Percentiles rank a stretch among this genome's conserved stretches.
Evolutionary conservation across 2,329 filamentous ascomycete genomes (phyloP).

Genomic region (Colletotrichum costaricense): DNA sequence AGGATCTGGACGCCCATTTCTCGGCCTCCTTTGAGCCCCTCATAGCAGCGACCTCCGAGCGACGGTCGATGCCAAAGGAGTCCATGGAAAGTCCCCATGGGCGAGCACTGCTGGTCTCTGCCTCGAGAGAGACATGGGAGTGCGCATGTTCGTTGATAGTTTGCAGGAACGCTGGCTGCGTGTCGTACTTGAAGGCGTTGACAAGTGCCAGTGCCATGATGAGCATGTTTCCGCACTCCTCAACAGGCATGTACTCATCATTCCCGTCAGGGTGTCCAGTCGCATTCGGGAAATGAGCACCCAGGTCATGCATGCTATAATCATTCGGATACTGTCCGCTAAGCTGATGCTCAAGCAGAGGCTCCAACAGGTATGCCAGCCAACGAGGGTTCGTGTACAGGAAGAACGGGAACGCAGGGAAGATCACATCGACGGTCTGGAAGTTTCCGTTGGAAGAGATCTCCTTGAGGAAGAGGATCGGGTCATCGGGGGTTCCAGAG

Average conservation of each 20-base stretch:
- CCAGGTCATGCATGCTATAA: slow-evolving; percentile 83
- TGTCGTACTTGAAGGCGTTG: slow-evolving; percentile 76
- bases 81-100: slow-evolving; percentile 47
- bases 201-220: slow-evolving; percentile 83
- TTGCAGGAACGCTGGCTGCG: slow-evolving; percentile 69
- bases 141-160: slow-evolving; percentile 52
- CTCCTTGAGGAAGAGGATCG: slow-evolving; percentile 85
- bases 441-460: slow-evolving; percentile 88
- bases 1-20: slow-evolving; percentile 62
- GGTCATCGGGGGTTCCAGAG: slow-evolving; percentile 76
- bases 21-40: slow-evolving; percentile 56
- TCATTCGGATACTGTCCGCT: slow-evolving; percentile 87
- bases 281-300: slow-evolving; percentile 79
- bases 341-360: slow-evolving; percentile 82
- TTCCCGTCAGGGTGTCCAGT: slow-evolving; percentile 77
- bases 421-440: slow-evolving; percentile 90
- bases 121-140: not conserved
- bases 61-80: slow-evolving; percentile 65
- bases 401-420: slow-evolving; percentile 88
- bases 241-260: slow-evolving; percentile 81
- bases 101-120: slow-evolving; percentile 43
- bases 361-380: slow-evolving; percentile 83
- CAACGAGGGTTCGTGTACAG: slow-evolving; percentile 85
- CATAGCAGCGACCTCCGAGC: slow-evolving; percentile 62
- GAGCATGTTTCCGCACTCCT: slow-evolving; percentile 81